phyloP scores from a whole-genome alignment of 805 yeast genomes.

The Candida ovalis region DNA sequence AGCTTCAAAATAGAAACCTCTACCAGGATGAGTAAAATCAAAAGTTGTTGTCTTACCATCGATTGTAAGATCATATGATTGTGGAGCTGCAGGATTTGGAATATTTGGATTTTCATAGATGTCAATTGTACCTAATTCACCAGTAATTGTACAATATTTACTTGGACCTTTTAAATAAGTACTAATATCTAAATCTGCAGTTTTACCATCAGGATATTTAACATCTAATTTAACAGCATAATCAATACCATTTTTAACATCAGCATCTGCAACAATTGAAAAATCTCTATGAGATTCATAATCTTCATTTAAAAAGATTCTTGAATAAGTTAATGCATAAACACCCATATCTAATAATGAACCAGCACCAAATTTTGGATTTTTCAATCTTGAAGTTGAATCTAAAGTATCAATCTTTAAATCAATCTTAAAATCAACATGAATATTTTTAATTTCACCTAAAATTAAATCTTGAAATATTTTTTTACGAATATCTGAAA shows the following conservation, averaged over 20 bases:
- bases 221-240: slow-evolving; percentile 36
- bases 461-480: slow-evolving; percentile 38
- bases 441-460: slow-evolving; percentile 44
- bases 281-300: slow-evolving; percentile 23
- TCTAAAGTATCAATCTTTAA: slow-evolving; percentile 33
- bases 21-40: slow-evolving; percentile 32
- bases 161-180: slow-evolving; percentile 5
- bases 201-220: slow-evolving; percentile 34
- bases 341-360: slow-evolving; percentile 54
- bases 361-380: slow-evolving; percentile 51
- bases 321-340: slow-evolving; percentile 44
- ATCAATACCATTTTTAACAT: slow-evolving; percentile 42
- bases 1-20: slow-evolving; percentile 56
- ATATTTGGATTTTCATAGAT: slow-evolving; percentile 12
- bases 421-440: slow-evolving; percentile 40
- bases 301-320: slow-evolving; percentile 38
- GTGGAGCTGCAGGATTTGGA: slow-evolving; percentile 23
- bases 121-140: slow-evolving; percentile 17
- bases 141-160: slow-evolving; percentile 16
- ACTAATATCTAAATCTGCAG: slow-evolving; percentile 35
- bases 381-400: slow-evolving; percentile 35
- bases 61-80: slow-evolving; percentile 30
- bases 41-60: slow-evolving; percentile 24
- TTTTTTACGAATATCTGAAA: slow-evolving; percentile 32
- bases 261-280: slow-evolving; percentile 29